Evolutionary conservation across 2,329 filamentous ascomycete genomes (phyloP), one percentile per base, ranked within the genome.

Genomic region (Stagonosporopsis cucurbitacearum): DNA sequence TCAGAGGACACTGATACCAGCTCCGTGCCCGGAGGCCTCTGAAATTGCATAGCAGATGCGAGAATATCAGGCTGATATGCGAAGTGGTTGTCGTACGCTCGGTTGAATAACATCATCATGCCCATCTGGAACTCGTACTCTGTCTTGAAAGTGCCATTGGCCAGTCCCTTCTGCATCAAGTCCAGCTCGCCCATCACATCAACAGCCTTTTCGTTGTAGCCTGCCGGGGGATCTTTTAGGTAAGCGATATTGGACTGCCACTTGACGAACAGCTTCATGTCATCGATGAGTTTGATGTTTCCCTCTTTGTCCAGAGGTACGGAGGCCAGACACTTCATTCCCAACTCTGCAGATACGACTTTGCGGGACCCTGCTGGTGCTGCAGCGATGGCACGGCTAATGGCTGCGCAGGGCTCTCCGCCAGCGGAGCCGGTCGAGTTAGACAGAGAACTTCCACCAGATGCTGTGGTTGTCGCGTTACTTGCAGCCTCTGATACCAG

Each of bases 71-170:
- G 68, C 13, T 70, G 64, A 58, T 71, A 78, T 6, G 60, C 60
- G 17, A 78, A 71, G 59, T 79, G 77, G n/a, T 76, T 76, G 58
- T 79, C 77, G 52, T 78, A 75, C 3, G 73, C 76, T 12, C 66
- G 64, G 17, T 63, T 65, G 46, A 78, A 69, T 0, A 78, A 63
- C 17, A 60, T 63, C 51, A 65, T 68, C 47, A 79, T 62, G 26
- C 72, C 68, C 42, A 69, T 48, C 57, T 79, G 75, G 26, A 79
- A 76, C 3, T 77, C 75, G 46, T 78, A 79, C 45, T 79, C 77
- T 20, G 63, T 76, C 13, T 57, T 59, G 62, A 77, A 79, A 0
- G 54, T 60, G 13, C 64, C 68, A 15, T 62, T 54, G 0, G 66
- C 26, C 1, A 79, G 57, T 39, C 70, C 67, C 15, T 63, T 66